Base-by-base conservation (phyloP, 108 stramenopile species). In the Nitzschia sp. region DNA sequence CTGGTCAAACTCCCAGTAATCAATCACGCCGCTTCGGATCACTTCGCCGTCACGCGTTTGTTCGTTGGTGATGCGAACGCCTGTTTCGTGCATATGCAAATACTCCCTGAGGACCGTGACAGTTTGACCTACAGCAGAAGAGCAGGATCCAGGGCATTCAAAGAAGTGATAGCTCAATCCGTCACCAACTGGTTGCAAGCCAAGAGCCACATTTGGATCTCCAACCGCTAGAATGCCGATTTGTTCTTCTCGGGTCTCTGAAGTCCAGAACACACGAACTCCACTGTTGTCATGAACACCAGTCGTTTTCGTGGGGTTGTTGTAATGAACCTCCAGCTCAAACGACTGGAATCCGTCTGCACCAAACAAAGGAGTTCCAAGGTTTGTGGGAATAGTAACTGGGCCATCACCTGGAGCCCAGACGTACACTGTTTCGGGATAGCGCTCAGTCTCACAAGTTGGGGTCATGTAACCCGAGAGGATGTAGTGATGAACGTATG, bases 1-100 rank as follows among this genome's bases (percentile, higher is more conserved):
- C 41, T 79, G 74, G 10, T 76, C 78, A 54, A 86, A 86, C 29
- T 81, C 75, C 25, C 41, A 86, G 34, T 60, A 67, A 19, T 86
- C 80, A 22, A 72, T 64, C 10, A 17, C 29, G 6, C 64, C 69
- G 8, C 41, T 25, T 14, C 63, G 80, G 53, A 83, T 57, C 12
- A 83, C 75, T 63, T 77, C 58, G 17, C 71, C 75, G 34, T 72
- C 56, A 8, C 83, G 77, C 17, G 79, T 72, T 6, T 71, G 76
- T 34, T 78, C 63, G 44, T 81, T 86, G 2, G 64, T 54, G 64
- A 77, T 78, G 10, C 69, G 51, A 10, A 52, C 58, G 8, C 85
- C 85, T 40, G 69, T 44, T 34, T 63, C 15, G 54, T 86, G 85
- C 82, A 86, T 83, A 46, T 86, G 85, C 39, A 81, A 67, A 34